Evolutionary conservation across 1,284 basidiomycete species (phyloP).

Genomic region (Cutaneotrichosporon dermatis): DNA sequence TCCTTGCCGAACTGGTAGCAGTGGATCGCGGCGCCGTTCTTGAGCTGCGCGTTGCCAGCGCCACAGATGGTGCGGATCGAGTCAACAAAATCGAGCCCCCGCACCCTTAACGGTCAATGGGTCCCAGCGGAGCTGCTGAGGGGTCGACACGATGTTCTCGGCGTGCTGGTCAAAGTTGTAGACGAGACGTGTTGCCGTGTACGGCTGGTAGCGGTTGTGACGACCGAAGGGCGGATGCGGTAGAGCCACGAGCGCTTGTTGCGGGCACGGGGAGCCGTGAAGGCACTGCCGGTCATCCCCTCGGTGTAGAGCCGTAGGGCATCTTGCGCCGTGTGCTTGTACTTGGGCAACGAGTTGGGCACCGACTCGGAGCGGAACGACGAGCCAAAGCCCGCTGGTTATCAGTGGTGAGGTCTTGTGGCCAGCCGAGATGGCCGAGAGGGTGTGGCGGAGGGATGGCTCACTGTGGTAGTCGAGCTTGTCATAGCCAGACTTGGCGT

Average conservation of each 20-base stretch:
- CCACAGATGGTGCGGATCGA: conserved; percentile 63
- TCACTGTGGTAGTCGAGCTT: conserved; percentile 8
- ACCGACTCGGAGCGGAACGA: conserved; percentile 14
- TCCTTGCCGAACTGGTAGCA: conserved; percentile 60
- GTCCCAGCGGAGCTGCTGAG: conserved; percentile 64
- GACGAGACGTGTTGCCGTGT: conserved; percentile 8
- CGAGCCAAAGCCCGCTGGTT: conserved; percentile 15
- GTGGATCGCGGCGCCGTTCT: conserved; percentile 61
- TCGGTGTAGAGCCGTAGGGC: conserved; percentile 62
- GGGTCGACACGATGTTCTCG: conserved; percentile 43
- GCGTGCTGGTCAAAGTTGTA: conserved; percentile 8
- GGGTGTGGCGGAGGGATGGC: neutral
- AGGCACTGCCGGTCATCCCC: conserved; percentile 58
- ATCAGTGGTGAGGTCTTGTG: too few relatives aligned
- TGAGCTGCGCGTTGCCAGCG: conserved; percentile 60
- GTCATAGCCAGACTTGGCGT: conserved; percentile 5
- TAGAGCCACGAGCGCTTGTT: conserved; percentile 53
- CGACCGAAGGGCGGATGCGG: conserved; percentile 58
- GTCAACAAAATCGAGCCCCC: conserved; percentile 57
- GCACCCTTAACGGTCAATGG: conserved; percentile 50
- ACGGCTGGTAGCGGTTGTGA: conserved; percentile 49
- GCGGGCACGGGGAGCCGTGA: conserved; percentile 56
- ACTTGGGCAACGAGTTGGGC: conserved; percentile 50
- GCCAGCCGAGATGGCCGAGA: neutral
- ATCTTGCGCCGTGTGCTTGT: conserved; percentile 61